Evolutionary conservation across 768 basidiomycete genomes (phyloP).

Genomic region (Vararia minispora): DNA sequence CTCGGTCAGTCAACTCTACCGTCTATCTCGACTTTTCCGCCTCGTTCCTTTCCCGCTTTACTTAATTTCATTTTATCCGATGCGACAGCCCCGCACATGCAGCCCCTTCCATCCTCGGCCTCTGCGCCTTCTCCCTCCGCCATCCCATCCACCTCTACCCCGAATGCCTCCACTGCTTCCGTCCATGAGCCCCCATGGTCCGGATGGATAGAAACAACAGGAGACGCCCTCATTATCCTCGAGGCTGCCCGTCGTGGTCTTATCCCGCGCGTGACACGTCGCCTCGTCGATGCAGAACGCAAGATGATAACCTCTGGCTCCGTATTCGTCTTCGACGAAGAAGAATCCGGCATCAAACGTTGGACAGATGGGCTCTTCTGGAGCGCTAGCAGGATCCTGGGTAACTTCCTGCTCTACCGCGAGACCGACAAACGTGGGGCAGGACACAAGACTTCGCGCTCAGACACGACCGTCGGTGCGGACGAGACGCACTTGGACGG

Average conservation of each 20-base stretch:
- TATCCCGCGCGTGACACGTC: conserved; percentile 84
- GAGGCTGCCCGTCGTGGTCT: conserved; percentile 86
- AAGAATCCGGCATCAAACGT: conserved; percentile 93
- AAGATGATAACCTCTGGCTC: conserved; percentile 89
- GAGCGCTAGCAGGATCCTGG: conserved; percentile 87
- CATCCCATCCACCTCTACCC: conserved; percentile 1
- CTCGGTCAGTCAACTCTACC: conserved; percentile 19
- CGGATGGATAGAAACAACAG: conserved; percentile 92
- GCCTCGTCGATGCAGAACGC: conserved; percentile 86
- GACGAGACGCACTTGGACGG: conserved; percentile 8
- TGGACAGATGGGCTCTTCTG: conserved; percentile 98
- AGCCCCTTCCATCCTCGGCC: too few species aligned
- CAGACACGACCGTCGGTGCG: conserved; percentile 30
- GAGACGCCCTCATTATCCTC: conserved; percentile 92
- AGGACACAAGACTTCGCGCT: conserved; percentile 43
- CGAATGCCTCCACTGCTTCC: conserved; percentile 3
- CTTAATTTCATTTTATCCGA: too few species aligned
- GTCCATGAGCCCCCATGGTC: conserved; percentile 77
- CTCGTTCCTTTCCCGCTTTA: too few species aligned
- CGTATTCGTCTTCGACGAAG: conserved; percentile 96
- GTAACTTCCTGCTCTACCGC: conserved; percentile 92
- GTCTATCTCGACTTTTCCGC: conserved; percentile 5
- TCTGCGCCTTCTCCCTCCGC: too few species aligned
- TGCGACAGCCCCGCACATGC: too few species aligned
- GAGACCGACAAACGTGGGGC: conserved; percentile 81